phyloP scores from a whole-genome alignment of 2,329 filamentous ascomycete species.

The Epichloe gansuensis region DNA sequence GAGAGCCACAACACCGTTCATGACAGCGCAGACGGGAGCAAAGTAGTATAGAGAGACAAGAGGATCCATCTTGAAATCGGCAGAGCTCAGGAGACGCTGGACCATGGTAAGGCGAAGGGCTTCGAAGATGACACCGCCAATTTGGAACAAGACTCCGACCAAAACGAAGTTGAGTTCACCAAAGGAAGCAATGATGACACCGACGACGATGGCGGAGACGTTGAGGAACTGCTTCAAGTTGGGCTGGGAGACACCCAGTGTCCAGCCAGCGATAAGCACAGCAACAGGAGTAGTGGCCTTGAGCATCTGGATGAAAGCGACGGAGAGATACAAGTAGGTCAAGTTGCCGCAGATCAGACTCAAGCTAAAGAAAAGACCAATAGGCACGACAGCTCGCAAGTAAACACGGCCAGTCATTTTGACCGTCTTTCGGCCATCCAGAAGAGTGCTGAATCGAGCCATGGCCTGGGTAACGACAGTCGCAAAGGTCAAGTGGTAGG shows the following conservation, averaged over 20 bases:
- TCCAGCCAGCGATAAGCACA: constrained; percentile 82
- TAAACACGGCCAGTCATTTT: constrained; percentile 96
- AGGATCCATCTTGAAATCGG: constrained; percentile 87
- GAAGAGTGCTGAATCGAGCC: constrained; percentile 75
- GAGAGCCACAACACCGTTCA: constrained; percentile 65
- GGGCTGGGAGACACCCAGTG: constrained; percentile 69
- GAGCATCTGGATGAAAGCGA: constrained; percentile 98
- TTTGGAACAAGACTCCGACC: constrained; percentile 67
- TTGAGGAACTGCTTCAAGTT: constrained; percentile 84
- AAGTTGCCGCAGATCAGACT: constrained; percentile 94
- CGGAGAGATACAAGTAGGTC: constrained; percentile 88
- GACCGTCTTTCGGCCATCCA: constrained; percentile 89
- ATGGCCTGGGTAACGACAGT: constrained; percentile 90
- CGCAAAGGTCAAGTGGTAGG: constrained; percentile 90
- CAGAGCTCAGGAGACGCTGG: constrained; percentile 66
- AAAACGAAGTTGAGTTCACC: constrained; percentile 91
- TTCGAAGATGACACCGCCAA: constrained; percentile 69
- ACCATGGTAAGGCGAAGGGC: constrained; percentile 76
- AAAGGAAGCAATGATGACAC: constrained; percentile 86
- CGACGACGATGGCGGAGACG: constrained; percentile 86
- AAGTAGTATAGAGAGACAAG: constrained; percentile 86
- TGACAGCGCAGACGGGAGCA: constrained; percentile 68
- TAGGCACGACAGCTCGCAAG: constrained; percentile 83
- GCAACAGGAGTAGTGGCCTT: constrained; percentile 96
- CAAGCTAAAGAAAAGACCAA: constrained; percentile 90